Percentiles rank a stretch among this genome's conserved stretches.
phyloP scores from a whole-genome alignment of 2,329 filamentous ascomycete species.

The Aspergillus tamarii region DNA sequence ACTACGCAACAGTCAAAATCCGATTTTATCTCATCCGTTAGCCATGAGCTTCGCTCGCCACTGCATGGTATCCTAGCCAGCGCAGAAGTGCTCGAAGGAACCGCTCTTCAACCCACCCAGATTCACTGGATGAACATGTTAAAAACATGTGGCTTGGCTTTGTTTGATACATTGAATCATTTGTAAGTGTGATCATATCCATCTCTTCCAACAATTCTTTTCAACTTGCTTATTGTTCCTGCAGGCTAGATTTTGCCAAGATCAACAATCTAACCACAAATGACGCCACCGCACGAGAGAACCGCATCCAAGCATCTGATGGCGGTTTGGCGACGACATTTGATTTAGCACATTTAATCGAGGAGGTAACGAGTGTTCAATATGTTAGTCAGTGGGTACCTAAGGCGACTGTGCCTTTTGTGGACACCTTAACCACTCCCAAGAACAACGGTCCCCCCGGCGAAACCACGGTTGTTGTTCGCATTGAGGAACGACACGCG shows the following conservation, averaged over 20 bases:
- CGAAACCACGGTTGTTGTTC: constrained; percentile 32
- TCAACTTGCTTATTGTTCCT: neutral
- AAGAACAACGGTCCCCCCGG: neutral
- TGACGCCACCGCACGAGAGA: neutral
- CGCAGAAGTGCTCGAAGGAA: constrained; percentile 53
- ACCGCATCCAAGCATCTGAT: constrained; percentile 17
- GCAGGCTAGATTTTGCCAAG: constrained; percentile 39
- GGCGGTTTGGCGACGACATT: constrained; percentile 34
- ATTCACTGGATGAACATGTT: constrained; percentile 51
- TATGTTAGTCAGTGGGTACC: constrained; percentile 30
- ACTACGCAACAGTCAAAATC: constrained; percentile 52
- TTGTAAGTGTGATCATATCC: constrained; percentile 23
- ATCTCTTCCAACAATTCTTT: rapidly evolving
- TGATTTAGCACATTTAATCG: constrained; percentile 34
- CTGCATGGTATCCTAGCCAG: constrained; percentile 54
- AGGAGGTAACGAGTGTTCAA: constrained; percentile 33
- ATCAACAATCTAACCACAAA: constrained; percentile 37
- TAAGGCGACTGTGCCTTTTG: constrained; percentile 3
- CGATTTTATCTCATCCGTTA: constrained; percentile 57
- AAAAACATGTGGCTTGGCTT: constrained; percentile 53
- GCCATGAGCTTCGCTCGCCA: constrained; percentile 55
- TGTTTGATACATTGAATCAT: constrained; percentile 52
- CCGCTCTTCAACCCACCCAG: constrained; percentile 44
- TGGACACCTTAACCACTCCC: neutral
- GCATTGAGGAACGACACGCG: constrained; percentile 29